Evolutionary conservation across 768 basidiomycete species (phyloP).

Genomic region (Leccinum rimulosum): DNA sequence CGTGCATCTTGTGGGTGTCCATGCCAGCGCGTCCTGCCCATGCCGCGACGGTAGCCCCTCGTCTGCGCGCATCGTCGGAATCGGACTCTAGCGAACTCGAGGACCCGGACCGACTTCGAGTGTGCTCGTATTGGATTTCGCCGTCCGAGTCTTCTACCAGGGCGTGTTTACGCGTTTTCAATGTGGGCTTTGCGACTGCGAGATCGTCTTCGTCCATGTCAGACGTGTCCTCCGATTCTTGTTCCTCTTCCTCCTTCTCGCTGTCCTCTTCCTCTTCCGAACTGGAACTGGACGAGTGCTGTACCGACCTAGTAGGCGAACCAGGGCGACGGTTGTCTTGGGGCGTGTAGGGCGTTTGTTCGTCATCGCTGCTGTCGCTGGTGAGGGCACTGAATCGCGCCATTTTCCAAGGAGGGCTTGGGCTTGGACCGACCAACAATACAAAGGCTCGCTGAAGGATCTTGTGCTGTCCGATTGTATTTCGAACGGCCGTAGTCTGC

Average conservation of each 20-base stretch:
- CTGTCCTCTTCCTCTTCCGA: slow-evolving; percentile 36
- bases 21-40: slow-evolving; percentile 74
- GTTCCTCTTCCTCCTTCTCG: slow-evolving; percentile 37
- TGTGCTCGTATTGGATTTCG: slow-evolving; percentile 46
- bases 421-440: slow-evolving; percentile 18
- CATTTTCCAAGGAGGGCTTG: slow-evolving; percentile 39
- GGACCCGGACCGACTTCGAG: slow-evolving; percentile 35
- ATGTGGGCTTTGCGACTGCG: slow-evolving; percentile 23
- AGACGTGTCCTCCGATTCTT: slow-evolving; percentile 39
- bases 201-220: slow-evolving; percentile 54
- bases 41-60: slow-evolving; percentile 53
- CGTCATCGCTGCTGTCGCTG: slow-evolving; percentile 56
- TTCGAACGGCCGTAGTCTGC: slow-evolving; percentile 71
- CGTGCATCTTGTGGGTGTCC: slow-evolving; percentile 86
- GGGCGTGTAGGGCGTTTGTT: slow-evolving; percentile 36
- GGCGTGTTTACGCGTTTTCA: slow-evolving; percentile 39
- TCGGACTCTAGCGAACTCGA: slow-evolving; percentile 27
- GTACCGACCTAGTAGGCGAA: slow-evolving; percentile 22
- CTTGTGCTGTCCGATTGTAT: slow-evolving; percentile 10
- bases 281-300: slow-evolving; percentile 27
- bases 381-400: slow-evolving; percentile 66
- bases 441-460: slow-evolving; percentile 2
- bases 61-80: slow-evolving; percentile 15
- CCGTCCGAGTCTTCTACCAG: slow-evolving; percentile 55
- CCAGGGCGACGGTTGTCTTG: slow-evolving; percentile 14